Conservation (phyloP, 257 asterid species). For the Solanum corneliomulleri region DNA sequence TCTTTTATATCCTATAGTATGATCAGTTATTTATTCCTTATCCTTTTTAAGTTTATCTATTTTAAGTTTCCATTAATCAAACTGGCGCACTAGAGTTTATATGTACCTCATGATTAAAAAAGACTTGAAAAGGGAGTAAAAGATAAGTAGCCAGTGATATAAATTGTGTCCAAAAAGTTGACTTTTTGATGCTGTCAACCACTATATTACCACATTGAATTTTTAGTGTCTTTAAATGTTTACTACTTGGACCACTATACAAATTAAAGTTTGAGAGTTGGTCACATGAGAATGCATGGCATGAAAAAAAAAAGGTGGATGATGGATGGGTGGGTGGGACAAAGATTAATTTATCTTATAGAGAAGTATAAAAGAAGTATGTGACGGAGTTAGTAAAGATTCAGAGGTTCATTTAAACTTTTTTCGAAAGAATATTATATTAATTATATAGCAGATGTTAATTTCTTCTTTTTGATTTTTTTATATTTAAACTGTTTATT, state of each 20-base stretch:
- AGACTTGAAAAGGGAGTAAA: neutral
- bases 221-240: slow-evolving; percentile 9
- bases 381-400: neutral
- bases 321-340: neutral
- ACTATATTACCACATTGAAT: slow-evolving; percentile 5
- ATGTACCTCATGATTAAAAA: neutral
- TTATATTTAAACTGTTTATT: no score
- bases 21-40: neutral
- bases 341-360: neutral
- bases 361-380: neutral
- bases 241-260: slow-evolving; percentile 11
- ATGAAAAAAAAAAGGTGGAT: neutral
- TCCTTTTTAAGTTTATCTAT: no score
- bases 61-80: neutral
- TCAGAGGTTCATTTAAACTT: no score
- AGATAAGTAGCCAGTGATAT: neutral
- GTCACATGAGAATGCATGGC: neutral
- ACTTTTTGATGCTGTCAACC: slow-evolving; percentile 16
- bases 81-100: neutral
- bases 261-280: neutral
- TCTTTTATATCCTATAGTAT: no score
- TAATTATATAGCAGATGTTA: neutral
- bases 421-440: no score
- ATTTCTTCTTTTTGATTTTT: no score
- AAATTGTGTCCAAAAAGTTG: slow-evolving; percentile 19